Conservation (phyloP, 257 asterid genomes). For the Salvia hispanica region DNA sequence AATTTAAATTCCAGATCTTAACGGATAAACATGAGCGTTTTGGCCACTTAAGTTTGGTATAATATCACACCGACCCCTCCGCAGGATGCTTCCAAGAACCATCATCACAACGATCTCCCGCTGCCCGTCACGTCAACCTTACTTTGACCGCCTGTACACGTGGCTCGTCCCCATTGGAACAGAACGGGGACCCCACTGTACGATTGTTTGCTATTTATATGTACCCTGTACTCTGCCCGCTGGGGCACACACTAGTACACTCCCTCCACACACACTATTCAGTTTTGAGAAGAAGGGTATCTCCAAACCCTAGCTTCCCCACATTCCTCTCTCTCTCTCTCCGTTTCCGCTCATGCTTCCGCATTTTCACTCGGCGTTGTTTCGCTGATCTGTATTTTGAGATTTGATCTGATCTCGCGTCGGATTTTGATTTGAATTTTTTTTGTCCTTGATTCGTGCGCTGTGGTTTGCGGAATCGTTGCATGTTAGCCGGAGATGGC, state of each 20-base stretch:
- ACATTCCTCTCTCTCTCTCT: conserved; percentile 4
- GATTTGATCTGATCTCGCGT: not conserved
- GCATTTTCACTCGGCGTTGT: no score
- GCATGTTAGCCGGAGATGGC: conserved; percentile 63
- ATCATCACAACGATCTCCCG: conserved; percentile 35
- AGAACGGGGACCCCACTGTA: conserved; percentile 32
- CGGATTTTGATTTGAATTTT: not conserved
- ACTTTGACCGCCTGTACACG: conserved; percentile 35
- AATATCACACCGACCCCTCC: conserved; percentile 25
- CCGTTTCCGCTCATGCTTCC: not conserved
- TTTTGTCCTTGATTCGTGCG: not conserved
- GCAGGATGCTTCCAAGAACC: conserved; percentile 40
- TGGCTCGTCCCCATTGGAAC: conserved; percentile 27
- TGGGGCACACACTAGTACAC: conserved; percentile 33
- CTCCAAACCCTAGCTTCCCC: conserved; percentile 40
- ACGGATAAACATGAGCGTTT: conserved; percentile 37
- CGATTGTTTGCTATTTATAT: conserved; percentile 39
- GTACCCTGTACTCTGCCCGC: conserved; percentile 32
- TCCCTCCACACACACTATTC: conserved; percentile 17
- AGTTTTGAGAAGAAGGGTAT: conserved; percentile 3
- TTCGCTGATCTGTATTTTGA: not conserved
- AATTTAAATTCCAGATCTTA: conserved; percentile 26
- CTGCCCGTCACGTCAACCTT: conserved; percentile 42
- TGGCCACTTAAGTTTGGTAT: not conserved
- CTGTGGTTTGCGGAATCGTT: not conserved